Conservation (phyloP, 495 filamentous ascomycete genomes). For the Cryomyces minteri region DNA sequence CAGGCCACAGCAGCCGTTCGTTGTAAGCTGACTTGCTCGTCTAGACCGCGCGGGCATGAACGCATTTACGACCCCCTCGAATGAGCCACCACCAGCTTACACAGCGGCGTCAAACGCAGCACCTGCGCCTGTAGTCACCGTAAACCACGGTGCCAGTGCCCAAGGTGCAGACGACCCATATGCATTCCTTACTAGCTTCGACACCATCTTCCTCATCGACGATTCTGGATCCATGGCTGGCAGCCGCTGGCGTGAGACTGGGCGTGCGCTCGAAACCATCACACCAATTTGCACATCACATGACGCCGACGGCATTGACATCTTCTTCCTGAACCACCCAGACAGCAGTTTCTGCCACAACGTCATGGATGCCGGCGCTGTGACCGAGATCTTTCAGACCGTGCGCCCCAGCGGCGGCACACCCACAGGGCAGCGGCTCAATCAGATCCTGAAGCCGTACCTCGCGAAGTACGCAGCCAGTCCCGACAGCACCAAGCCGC, state of each 20-base stretch:
- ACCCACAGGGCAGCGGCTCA: slow-evolving; percentile 55
- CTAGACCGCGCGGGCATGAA: slow-evolving; percentile 19
- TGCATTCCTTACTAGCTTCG: slow-evolving; percentile 70
- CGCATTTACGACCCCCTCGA: slow-evolving; percentile 18
- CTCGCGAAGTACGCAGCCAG: slow-evolving; percentile 23
- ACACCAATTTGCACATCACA: slow-evolving; percentile 69
- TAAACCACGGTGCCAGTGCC: slow-evolving; percentile 1
- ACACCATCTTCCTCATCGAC: slow-evolving; percentile 88
- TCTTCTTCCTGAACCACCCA: slow-evolving; percentile 73
- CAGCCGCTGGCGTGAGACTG: slow-evolving; percentile 56
- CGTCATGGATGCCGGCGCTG: slow-evolving; percentile 29
- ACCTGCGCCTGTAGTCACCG: slow-evolving; percentile 2
- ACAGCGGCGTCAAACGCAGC: slow-evolving; percentile 13
- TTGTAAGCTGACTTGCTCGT: too few relatives aligned
- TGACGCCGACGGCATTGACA: slow-evolving; percentile 82
- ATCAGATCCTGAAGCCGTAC: slow-evolving; percentile 60
- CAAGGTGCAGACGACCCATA: slow-evolving; percentile 40
- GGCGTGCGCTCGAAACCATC: slow-evolving; percentile 53
- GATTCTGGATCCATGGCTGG: slow-evolving; percentile 84
- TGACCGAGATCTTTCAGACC: slow-evolving; percentile 46
- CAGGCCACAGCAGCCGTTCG: too few relatives aligned
- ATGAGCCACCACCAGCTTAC: slow-evolving; percentile 31
- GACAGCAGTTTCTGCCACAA: slow-evolving; percentile 29
- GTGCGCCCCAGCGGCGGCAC: slow-evolving; percentile 51
- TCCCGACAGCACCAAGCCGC: slow-evolving; percentile 43